phyloP scores from a whole-genome alignment of 768 basidiomycete genomes.

The Paxillus rubicundulus region DNA sequence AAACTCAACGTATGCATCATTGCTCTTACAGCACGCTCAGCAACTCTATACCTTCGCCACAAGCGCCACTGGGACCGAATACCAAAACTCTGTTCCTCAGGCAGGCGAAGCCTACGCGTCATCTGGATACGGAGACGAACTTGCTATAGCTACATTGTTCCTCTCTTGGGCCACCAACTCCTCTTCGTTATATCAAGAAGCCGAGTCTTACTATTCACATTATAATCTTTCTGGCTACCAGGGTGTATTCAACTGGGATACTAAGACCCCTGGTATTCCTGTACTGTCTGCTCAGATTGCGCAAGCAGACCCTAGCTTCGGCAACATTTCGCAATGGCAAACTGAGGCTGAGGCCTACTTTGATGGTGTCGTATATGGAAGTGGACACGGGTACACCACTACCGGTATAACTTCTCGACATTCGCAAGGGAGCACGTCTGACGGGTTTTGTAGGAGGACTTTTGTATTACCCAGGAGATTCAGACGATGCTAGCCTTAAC shows the following conservation, averaged over 20 bases:
- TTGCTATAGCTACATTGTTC: slow-evolving; percentile 73
- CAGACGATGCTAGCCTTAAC: slow-evolving; percentile 75
- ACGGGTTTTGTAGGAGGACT: slow-evolving; percentile 58
- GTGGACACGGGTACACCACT: slow-evolving; percentile 56
- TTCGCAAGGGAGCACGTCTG: not conserved
- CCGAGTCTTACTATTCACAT: slow-evolving; percentile 56
- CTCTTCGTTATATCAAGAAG: slow-evolving; percentile 56
- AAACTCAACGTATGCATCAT: slow-evolving; percentile 69
- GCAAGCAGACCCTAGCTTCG: slow-evolving; percentile 51
- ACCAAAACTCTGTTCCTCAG: slow-evolving; percentile 69
- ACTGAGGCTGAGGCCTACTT: slow-evolving; percentile 70
- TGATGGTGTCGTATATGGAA: slow-evolving; percentile 62
- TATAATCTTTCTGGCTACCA: slow-evolving; percentile 53
- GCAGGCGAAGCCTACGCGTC: slow-evolving; percentile 67
- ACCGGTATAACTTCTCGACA: slow-evolving; percentile 42
- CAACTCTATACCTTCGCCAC: slow-evolving; percentile 76
- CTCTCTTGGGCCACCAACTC: slow-evolving; percentile 71
- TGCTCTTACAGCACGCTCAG: slow-evolving; percentile 70
- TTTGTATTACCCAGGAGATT: slow-evolving; percentile 80
- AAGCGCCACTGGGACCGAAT: slow-evolving; percentile 58
- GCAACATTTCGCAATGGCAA: slow-evolving; percentile 67
- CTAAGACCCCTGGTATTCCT: slow-evolving; percentile 70
- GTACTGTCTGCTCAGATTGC: slow-evolving; percentile 77
- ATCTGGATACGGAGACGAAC: slow-evolving; percentile 69
- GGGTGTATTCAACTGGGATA: slow-evolving; percentile 86